phyloP scores from a whole-genome alignment of 495 filamentous ascomycete species.

The Podospora appendiculata region DNA sequence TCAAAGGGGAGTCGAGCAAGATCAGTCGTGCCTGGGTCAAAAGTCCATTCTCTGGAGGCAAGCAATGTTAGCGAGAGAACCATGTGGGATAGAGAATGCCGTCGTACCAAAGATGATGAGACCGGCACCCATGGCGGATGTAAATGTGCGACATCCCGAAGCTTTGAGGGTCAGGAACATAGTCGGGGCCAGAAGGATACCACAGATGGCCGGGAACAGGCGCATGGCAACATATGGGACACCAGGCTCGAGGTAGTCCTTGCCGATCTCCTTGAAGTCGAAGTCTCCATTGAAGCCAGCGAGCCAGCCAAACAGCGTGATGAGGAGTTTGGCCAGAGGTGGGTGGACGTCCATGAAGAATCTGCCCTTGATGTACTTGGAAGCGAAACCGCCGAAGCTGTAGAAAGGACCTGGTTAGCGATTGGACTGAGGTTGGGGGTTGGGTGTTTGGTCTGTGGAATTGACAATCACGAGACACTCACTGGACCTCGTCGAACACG shows the following conservation, averaged over 20 bases:
- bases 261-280: constrained; percentile 99
- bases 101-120: constrained; percentile 80
- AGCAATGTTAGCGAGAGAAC: too few species aligned
- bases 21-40: constrained; percentile 93
- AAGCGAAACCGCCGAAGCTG: constrained; percentile 95
- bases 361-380: constrained; percentile 95
- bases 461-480: constrained; percentile 15
- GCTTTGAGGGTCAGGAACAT: constrained; percentile 95
- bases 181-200: constrained; percentile 76
- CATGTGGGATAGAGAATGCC: too few species aligned
- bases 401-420: constrained; percentile 14
- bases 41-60: constrained; percentile 73
- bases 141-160: constrained; percentile 76
- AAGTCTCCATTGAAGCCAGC: constrained; percentile 94
- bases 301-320: constrained; percentile 90
- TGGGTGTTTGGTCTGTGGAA: not conserved
- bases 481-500: constrained; percentile 99
- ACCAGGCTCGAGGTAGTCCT: constrained; percentile 89
- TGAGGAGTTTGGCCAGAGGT: constrained; percentile 90
- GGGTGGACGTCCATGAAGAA: constrained; percentile 99
- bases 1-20: constrained; percentile 87
- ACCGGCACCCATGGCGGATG: constrained; percentile 71
- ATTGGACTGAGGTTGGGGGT: not conserved
- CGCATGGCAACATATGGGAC: constrained; percentile 99
- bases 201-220: constrained; percentile 80